Evolutionary conservation across 148 eudicot genomes (phyloP), one percentile per base, ranked within the genome.

Genomic region (Gaultheria prostrata): DNA sequence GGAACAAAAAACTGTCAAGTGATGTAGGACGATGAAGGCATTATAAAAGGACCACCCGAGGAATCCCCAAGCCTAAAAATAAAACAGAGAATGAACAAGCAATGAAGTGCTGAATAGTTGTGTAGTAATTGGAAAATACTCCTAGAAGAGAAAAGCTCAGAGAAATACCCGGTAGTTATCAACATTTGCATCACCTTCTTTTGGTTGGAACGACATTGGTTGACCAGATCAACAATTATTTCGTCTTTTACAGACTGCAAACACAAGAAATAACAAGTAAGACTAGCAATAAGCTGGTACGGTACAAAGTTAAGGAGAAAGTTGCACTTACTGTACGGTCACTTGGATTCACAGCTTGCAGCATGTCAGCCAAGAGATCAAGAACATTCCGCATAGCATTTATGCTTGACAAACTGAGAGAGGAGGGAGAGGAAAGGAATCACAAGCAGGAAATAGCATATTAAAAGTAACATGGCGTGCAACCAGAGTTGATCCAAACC

Each of bases 241-340:
- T 97, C 99, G 82, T 94, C 97, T 84, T 94, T 92, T 54, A 94
- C 91, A 85, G 99, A 93, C 99, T 97, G 86, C 85, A 85, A 81
- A 20, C 73, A 80, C 61, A 75, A 54, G 20, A 61, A 57, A 71
- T n/a, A 24, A 45, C 32, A 50, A 50, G 35, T 50, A 71, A 79
- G 83, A n/a, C 39, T 18, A 63, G 3, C 32, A 73, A 6, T 48
- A 59, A 51, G 45, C n/a, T 0, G 56, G 20, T 0, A 21, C 26
- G 5, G 33, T 15, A 65, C 15, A 15, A 10, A 39, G 67, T 5
- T 24, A 53, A 35, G 59, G 11, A 67, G 53, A 81, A 17, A 82
- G 59, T 28, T 72, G 76, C 14, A 63, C 87, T 82, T 92, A 94
- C 99, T 90, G 81, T 76, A 51, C 89, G 92, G 83, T 97, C 98